Evolutionary conservation across 1,139 yeast species (phyloP).

Genomic region (Nakaseomyces bracarensis): DNA sequence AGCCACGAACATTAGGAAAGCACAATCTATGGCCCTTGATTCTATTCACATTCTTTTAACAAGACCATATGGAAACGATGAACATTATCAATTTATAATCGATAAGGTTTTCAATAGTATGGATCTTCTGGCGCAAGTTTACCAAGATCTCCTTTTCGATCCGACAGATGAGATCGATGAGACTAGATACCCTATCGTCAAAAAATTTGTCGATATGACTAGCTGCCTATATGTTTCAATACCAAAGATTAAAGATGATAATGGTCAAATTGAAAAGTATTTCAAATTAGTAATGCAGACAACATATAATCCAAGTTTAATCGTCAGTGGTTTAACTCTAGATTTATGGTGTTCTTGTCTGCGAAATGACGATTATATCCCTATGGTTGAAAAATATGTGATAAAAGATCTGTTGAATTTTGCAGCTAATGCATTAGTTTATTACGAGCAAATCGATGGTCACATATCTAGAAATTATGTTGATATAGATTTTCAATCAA

Average conservation of each 20-base stretch:
- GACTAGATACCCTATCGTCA: constrained; percentile 63
- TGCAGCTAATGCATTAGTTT: constrained; percentile 71
- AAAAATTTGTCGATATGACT: constrained; percentile 88
- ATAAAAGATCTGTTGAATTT: constrained; percentile 63
- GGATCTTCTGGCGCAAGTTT: constrained; percentile 55
- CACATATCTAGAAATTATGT: constrained; percentile 57
- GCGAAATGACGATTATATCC: constrained; percentile 62
- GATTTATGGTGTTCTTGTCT: constrained; percentile 93
- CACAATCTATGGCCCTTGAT: constrained; percentile 80
- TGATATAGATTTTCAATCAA: constrained; percentile 79
- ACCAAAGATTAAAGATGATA: constrained; percentile 28
- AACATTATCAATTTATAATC: constrained; percentile 71
- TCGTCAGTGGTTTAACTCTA: constrained; percentile 82
- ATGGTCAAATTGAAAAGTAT: constrained; percentile 40
- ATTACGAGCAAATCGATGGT: constrained; percentile 62
- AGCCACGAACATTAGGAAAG: constrained; percentile 50
- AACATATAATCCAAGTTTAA: constrained; percentile 74
- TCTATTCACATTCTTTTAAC: constrained; percentile 85
- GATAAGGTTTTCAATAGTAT: constrained; percentile 79
- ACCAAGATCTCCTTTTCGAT: constrained; percentile 53
- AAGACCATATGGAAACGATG: constrained; percentile 58
- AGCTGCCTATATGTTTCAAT: constrained; percentile 68
- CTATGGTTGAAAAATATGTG: constrained; percentile 37
- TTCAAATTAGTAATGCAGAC: constrained; percentile 69
- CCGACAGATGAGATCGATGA: constrained; percentile 73